Conservation (phyloP, 2,329 filamentous ascomycete genomes). For the Diaporthe velutina region DNA sequence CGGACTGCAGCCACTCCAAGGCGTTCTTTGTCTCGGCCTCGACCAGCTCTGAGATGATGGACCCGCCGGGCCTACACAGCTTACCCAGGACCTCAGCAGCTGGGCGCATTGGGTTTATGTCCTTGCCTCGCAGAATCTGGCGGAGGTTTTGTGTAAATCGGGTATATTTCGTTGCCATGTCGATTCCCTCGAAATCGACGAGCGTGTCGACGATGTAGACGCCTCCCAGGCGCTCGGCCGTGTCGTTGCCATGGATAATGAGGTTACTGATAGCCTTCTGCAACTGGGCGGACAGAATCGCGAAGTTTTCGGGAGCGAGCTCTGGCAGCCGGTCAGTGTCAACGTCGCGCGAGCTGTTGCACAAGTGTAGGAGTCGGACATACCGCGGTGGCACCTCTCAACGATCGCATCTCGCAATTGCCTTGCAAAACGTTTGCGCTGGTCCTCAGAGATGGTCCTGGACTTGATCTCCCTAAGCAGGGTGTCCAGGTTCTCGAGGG, state of each 20-base stretch:
- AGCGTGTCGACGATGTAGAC: constrained; percentile 92
- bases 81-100: constrained; percentile 91
- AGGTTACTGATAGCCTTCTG: constrained; percentile 72
- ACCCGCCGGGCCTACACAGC: constrained; percentile 91
- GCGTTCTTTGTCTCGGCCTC: constrained; percentile 97
- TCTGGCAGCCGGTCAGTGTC: constrained; percentile 61
- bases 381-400: constrained; percentile 66
- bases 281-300: constrained; percentile 66
- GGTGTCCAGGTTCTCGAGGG: constrained; percentile 67
- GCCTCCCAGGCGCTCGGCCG: constrained; percentile 89
- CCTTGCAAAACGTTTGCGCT: constrained; percentile 65
- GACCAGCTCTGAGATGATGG: constrained; percentile 93
- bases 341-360: constrained; percentile 22
- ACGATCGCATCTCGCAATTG: constrained; percentile 69
- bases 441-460: constrained; percentile 60
- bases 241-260: constrained; percentile 87
- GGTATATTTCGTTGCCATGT: constrained; percentile 92
- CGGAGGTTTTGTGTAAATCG: constrained; percentile 93
- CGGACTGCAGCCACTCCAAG: constrained; percentile 95
- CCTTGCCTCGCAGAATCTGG: constrained; percentile 88
- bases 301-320: constrained; percentile 83
- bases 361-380: background rate
- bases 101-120: constrained; percentile 89
- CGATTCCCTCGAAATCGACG: constrained; percentile 96
- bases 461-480: constrained; percentile 68